A percentile compares a stretch with the other conserved stretches of the same genome.
These are phyloP conservation scores for Pichia sporocuriosa DNA, from an alignment of 805 yeast species.

Conservation along the genomic window DNA sequence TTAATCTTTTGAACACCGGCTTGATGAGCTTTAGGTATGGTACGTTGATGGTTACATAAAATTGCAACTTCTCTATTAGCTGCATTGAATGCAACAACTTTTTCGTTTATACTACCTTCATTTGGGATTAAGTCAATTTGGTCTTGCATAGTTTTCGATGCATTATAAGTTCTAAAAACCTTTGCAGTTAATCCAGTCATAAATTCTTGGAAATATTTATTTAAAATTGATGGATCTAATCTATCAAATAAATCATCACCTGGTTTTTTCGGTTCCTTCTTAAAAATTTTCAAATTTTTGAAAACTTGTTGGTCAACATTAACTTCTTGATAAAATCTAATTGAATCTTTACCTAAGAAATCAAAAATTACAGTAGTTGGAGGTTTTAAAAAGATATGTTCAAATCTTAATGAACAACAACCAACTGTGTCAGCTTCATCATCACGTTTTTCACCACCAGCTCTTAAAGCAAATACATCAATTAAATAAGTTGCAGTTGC, in stretches of 20 bases:
- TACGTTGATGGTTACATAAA: slow-evolving; percentile 93
- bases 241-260: slow-evolving; percentile 93
- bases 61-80: slow-evolving; percentile 95
- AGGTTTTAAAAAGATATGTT: slow-evolving; percentile 79
- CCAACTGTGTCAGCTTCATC: slow-evolving; percentile 99
- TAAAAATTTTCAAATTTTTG: slow-evolving; percentile 80
- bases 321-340: slow-evolving; percentile 85
- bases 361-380: slow-evolving; percentile 85
- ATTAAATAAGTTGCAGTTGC: slow-evolving; percentile 92
- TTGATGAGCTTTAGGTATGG: slow-evolving; percentile 81
- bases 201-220: slow-evolving; percentile 81
- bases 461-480: slow-evolving; percentile 91
- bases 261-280: slow-evolving; percentile 79
- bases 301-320: slow-evolving; percentile 89
- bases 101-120: slow-evolving; percentile 82
- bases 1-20: slow-evolving; percentile 70
- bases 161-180: slow-evolving; percentile 95
- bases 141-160: slow-evolving; percentile 95
- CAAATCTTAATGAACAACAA: slow-evolving; percentile 88
- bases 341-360: slow-evolving; percentile 92
- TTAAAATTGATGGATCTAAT: slow-evolving; percentile 73
- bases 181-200: slow-evolving; percentile 94
- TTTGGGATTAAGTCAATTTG: slow-evolving; percentile 80
- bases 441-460: slow-evolving; percentile 95
- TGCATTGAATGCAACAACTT: slow-evolving; percentile 81